Base-by-base conservation (phyloP, 2,329 filamentous ascomycete genomes). In the Fusarium devonianum region DNA sequence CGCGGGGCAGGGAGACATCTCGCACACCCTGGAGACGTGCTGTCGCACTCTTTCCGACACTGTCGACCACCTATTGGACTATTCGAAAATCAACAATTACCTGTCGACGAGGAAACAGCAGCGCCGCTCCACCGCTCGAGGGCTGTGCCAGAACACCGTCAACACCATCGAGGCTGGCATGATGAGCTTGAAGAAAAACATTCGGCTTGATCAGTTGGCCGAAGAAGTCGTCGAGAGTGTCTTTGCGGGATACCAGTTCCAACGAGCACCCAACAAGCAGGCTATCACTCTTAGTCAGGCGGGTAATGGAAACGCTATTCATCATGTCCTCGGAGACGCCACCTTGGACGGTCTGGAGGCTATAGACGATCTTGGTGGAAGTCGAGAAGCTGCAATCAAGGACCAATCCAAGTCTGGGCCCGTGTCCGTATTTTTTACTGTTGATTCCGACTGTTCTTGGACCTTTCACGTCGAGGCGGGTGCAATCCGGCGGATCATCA, bases 391-490 rank as follows among this genome's bases (percentile, higher is more conserved):
- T 2, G 33, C n/a, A 11, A 47, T 53, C 1, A 44, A 48, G 36
- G 30, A 44, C 5, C 2, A 14, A 0, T 30, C 26, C 6, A 36
- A 49, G 2, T 58, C 67, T 1, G 66, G 64, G 5, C 54, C 65
- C 3, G 61, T 68, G 0, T 53, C 59, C 0, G 47, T 69, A 4
- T 62, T 79, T n/a, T 30, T 68, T 0, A 55, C 48, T 0, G 56
- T 85, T 10, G 74, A 78, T 3, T 73, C 63, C 48, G 72, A 14
- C 53, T 73, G 41, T 57, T 73, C 64, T 7, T 86, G 84, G 81
- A 67, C 70, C 1, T 84, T 83, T 58, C 71, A 76, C 13, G 77
- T 78, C 0, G 78, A 86, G 32, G 75, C 80, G 0, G 83, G 84
- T 1, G 74, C 74, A 0, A 55, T 75, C 7, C 68, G 75, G 11